Conservation (phyloP, 495 filamentous ascomycete species). For the Penicillium diatomitis region DNA sequence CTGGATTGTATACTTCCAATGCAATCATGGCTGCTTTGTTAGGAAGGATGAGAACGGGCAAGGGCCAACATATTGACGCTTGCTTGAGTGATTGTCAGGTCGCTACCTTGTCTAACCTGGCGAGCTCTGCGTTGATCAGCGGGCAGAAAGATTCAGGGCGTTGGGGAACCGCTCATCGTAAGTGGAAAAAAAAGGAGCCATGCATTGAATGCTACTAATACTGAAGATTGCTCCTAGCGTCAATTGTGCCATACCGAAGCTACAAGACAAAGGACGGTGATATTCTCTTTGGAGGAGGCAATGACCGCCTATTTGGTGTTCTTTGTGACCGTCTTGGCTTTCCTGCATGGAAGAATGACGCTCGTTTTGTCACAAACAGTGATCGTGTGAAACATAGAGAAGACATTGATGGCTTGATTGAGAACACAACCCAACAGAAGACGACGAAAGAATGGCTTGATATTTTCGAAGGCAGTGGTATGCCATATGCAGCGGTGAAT, state of each 20-base stretch:
- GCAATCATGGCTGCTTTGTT: constrained; percentile 91
- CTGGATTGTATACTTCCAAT: constrained; percentile 94
- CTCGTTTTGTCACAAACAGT: constrained; percentile 71
- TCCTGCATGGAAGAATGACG: constrained; percentile 70
- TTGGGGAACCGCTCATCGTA: constrained; percentile 95
- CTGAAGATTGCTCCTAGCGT: constrained; percentile 46
- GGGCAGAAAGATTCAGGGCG: constrained; percentile 78
- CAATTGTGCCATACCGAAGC: constrained; percentile 88
- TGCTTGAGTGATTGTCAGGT: constrained; percentile 90
- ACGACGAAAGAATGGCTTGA: constrained; percentile 87
- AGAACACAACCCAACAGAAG: constrained; percentile 60
- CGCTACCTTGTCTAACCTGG: constrained; percentile 85
- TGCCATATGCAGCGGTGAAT: constrained; percentile 94
- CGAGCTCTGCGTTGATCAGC: constrained; percentile 83
- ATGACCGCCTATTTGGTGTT: constrained; percentile 83
- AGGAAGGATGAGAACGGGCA: constrained; percentile 54
- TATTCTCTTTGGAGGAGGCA: constrained; percentile 86
- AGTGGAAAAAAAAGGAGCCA: constrained; percentile 17
- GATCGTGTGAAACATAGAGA: constrained; percentile 69
- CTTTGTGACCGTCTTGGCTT: constrained; percentile 70
- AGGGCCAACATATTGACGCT: constrained; percentile 88
- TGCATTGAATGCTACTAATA: not conserved
- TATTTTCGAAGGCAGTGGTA: constrained; percentile 76
- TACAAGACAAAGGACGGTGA: constrained; percentile 93
- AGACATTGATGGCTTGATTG: constrained; percentile 68